A percentile compares a stretch with the other conserved stretches of the same genome.
Evolutionary conservation across 2,329 filamentous ascomycete genomes (phyloP).

Genomic region (Venturia effusa): DNA sequence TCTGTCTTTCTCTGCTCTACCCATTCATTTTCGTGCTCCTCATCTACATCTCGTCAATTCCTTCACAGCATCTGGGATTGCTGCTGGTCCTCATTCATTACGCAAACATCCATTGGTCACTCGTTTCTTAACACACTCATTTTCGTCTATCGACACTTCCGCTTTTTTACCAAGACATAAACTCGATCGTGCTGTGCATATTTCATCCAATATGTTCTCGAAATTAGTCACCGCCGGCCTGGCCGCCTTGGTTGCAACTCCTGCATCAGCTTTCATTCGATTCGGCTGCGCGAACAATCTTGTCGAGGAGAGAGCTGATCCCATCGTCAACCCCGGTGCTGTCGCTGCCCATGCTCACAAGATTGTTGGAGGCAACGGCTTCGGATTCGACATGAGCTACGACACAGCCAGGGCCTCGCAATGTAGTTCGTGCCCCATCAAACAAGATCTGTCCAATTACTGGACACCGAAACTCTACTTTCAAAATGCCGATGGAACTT

Average conservation of each 20-base stretch:
- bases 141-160: not conserved
- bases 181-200: not conserved
- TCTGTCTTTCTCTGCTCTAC: not conserved
- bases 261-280: constrained; percentile 55
- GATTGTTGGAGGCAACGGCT: constrained; percentile 46
- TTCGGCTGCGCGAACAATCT: constrained; percentile 57
- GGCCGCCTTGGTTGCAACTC: constrained; percentile 23
- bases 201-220: not conserved
- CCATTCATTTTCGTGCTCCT: not conserved
- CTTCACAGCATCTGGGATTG: constrained; percentile 3
- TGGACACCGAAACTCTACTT: constrained; percentile 68
- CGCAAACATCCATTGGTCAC: not conserved
- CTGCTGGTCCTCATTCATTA: not conserved
- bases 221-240: constrained; percentile 11
- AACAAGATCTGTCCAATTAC: constrained; percentile 62
- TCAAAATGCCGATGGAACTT: constrained; percentile 34
- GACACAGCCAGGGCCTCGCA: constrained; percentile 47
- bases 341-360: constrained; percentile 23
- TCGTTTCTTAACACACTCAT: not conserved
- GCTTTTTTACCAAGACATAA: not conserved
- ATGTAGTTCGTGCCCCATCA: constrained; percentile 61
- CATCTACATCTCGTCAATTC: not conserved
- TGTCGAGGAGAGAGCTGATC: constrained; percentile 44
- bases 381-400: constrained; percentile 51
- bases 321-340: constrained; percentile 22